phyloP scores from a whole-genome alignment of 192 early-diverging fungal genomes.

The Entomortierella chlamydospora region DNA sequence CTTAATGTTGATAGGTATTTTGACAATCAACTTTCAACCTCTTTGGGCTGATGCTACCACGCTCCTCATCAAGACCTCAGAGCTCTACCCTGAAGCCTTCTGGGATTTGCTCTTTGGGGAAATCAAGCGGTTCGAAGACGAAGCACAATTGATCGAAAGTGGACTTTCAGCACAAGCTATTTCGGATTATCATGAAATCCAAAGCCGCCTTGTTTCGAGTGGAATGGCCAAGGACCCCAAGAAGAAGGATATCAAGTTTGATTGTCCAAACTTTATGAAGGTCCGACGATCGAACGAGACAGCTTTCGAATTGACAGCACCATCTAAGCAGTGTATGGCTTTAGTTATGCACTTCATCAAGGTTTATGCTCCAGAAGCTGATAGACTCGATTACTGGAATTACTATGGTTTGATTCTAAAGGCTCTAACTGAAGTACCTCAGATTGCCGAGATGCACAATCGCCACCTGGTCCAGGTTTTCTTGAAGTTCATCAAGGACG shows the following conservation, averaged over 20 bases:
- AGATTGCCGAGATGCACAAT: conserved; percentile 72
- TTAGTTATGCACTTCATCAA: conserved; percentile 60
- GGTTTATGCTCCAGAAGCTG: conserved; percentile 49
- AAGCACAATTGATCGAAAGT: conserved; percentile 66
- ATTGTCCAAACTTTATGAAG: conserved; percentile 62
- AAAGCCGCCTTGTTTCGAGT: conserved; percentile 5
- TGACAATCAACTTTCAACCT: conserved; percentile 85
- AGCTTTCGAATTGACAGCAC: conserved; percentile 45
- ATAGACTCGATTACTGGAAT: conserved; percentile 78
- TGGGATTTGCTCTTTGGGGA: conserved; percentile 72
- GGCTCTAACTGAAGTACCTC: conserved; percentile 67
- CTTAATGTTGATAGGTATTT: conserved; percentile 68
- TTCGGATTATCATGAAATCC: conserved; percentile 29
- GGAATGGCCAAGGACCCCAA: conserved; percentile 21
- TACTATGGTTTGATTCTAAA: conserved; percentile 71
- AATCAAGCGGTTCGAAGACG: conserved; percentile 69
- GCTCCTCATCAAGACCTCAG: conserved; percentile 65
- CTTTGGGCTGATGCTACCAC: conserved; percentile 84
- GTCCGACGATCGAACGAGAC: conserved; percentile 44
- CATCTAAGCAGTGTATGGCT: conserved; percentile 34
- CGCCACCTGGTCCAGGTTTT: conserved; percentile 72
- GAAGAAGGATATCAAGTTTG: conserved; percentile 62
- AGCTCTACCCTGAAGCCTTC: conserved; percentile 63
- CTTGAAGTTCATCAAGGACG: conserved; percentile 67
- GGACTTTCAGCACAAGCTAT: conserved; percentile 58